A percentile compares a stretch with the other conserved stretches of the same genome.
These are phyloP conservation scores for Boletus pseudopeckii DNA, from an alignment of 768 basidiomycete genomes.

Conservation along the genomic window DNA sequence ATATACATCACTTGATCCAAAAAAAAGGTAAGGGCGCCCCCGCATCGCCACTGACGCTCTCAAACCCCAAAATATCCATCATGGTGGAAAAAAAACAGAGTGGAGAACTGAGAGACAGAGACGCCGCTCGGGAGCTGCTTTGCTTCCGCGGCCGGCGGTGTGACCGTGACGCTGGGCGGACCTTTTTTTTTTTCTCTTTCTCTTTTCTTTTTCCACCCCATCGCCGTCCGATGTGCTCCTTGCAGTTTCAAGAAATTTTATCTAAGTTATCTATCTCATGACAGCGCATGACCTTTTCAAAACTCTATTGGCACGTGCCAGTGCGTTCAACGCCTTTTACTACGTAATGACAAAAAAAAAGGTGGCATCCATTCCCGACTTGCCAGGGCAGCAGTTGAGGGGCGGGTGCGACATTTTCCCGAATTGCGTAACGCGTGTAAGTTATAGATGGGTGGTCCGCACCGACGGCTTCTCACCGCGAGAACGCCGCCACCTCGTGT, in stretches of 20 bases:
- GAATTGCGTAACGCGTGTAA: background rate
- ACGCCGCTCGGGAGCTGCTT: background rate
- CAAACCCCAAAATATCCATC: background rate
- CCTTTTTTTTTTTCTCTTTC: background rate
- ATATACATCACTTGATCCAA: background rate
- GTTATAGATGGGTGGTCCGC: background rate
- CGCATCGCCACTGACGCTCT: no score
- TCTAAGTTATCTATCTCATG: background rate
- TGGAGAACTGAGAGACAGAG: background rate
- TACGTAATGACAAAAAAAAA: background rate
- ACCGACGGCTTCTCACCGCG: background rate
- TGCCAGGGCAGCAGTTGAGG: background rate
- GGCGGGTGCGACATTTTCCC: conserved; percentile 4
- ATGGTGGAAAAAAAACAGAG: background rate
- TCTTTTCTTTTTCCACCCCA: conserved; percentile 2
- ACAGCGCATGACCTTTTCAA: background rate
- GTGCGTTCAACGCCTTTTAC: background rate
- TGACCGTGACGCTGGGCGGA: background rate
- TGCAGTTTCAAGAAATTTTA: conserved; percentile 5
- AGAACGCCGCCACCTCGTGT: conserved; percentile 10
- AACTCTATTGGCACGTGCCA: conserved; percentile 9
- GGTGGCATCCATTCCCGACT: background rate
- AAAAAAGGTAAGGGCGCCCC: background rate
- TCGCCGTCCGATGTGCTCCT: conserved; percentile 1
- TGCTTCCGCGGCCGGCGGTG: conserved; percentile 4